Evolutionary conservation across 495 filamentous ascomycete genomes (phyloP), one percentile per base, ranked within the genome.

Genomic region (Tuber melanosporum): DNA sequence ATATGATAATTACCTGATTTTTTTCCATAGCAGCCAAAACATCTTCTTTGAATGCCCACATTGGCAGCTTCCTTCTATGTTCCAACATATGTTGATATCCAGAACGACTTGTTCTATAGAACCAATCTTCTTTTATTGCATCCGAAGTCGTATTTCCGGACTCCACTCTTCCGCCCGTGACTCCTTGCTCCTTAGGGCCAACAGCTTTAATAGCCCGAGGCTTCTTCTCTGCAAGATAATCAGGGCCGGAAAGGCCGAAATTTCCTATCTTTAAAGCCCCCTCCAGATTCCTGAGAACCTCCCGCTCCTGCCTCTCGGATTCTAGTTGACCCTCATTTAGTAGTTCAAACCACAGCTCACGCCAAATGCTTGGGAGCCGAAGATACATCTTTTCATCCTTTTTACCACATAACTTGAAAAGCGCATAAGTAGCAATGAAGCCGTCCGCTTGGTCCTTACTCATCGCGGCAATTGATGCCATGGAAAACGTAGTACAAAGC

Each of bases 371-470:
- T 32, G 94, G 94, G 36, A 99, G 85, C 36, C 92, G 89, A 74
- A 97, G 80, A 79, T 92, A 92, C 14, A 91, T 88, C 82, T 95
- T 97, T 77, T 96, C 94, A 80, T 97, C 95, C 81, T 92, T 95
- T 5, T 88, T 88, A 41, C 90, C 88, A 78, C 94, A 97, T 1
- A 98, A 85, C 39, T 92, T 86, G 83, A 95, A 96, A 20, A 98
- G 85, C 26, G 91, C 93, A 39, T 90, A 86, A 2, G 94, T 97
- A 7, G 93, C 92, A 69, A 97, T 89, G 80, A 90, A 98, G 14
- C 89, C 89, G 83, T 98, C 94, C 14, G 95, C 94, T 83, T 99
- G 95, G 77, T 90, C 89, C 2, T 86, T 70, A 70, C 91, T 91
- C 0, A 93, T 91, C 15, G 94, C 91, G n/a, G 93, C 90, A 62